A percentile compares a stretch with the other conserved stretches of the same genome.
Conservation (phyloP, 495 filamentous ascomycete species). For the Bryoglossum gracile region DNA sequence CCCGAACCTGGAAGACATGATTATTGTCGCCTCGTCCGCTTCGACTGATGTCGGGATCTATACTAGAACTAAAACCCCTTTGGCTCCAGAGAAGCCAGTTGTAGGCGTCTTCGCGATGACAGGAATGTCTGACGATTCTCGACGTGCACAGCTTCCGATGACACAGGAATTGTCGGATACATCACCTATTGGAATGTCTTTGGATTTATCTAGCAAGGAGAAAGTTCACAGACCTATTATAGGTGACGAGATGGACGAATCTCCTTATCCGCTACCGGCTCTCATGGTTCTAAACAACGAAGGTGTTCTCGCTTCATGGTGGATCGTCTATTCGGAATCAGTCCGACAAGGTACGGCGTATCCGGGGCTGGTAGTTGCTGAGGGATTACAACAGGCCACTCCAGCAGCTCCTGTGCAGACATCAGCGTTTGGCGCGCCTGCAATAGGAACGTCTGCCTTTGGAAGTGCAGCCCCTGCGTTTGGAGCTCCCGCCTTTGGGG, state of each 20-base stretch:
- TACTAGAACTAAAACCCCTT: constrained; percentile 57
- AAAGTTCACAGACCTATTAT: constrained; percentile 72
- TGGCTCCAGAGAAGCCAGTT: constrained; percentile 53
- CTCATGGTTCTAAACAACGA: constrained; percentile 84
- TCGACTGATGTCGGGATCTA: constrained; percentile 71
- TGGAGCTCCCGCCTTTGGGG: constrained; percentile 24
- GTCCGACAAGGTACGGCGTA: constrained; percentile 67
- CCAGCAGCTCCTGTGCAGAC: constrained; percentile 28
- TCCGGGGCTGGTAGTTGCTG: constrained; percentile 51
- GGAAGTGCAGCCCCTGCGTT: not conserved
- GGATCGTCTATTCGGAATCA: constrained; percentile 82
- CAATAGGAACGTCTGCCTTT: constrained; percentile 21
- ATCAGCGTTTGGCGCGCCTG: constrained; percentile 27
- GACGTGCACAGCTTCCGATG: constrained; percentile 69
- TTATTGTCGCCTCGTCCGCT: constrained; percentile 77
- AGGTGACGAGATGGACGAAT: constrained; percentile 66
- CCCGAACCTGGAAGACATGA: constrained; percentile 67
- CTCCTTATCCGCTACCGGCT: constrained; percentile 76
- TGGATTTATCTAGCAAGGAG: constrained; percentile 78
- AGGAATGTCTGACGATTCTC: constrained; percentile 66
- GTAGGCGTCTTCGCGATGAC: constrained; percentile 65
- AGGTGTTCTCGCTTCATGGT: constrained; percentile 80
- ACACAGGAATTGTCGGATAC: constrained; percentile 57
- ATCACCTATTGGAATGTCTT: constrained; percentile 66
- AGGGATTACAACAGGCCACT: constrained; percentile 26